These are phyloP conservation scores for Cardiospermum halicacabum DNA, from an alignment of 345 rosid species.

Conservation along the genomic window DNA sequence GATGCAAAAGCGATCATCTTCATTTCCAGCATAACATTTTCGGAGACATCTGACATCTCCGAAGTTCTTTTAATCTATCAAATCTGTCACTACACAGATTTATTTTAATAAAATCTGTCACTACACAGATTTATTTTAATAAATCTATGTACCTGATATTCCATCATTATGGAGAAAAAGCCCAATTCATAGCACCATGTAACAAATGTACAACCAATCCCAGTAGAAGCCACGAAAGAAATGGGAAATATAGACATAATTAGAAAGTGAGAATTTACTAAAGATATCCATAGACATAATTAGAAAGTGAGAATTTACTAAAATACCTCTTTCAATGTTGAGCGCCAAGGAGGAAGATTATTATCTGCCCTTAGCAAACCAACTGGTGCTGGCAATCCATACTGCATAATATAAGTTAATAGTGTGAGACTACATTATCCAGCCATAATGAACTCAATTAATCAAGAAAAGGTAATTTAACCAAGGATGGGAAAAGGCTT, in stretches of 20 bases:
- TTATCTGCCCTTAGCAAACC: conserved; percentile 88
- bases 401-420: conserved; percentile 42
- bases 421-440: not conserved
- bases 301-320: not conserved
- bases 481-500: not conserved
- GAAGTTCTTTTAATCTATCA: not conserved
- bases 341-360: conserved; percentile 95
- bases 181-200: not conserved
- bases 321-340: conserved; percentile 77
- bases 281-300: not conserved
- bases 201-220: not conserved
- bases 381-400: conserved; percentile 76
- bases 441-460: not conserved
- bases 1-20: not conserved
- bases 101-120: not conserved
- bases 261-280: not conserved
- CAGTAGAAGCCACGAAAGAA: not conserved
- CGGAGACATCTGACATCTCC: not conserved
- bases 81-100: not conserved
- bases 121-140: too few relatives aligned
- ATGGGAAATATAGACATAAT: not conserved
- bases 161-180: not conserved
- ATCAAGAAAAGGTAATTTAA: not conserved
- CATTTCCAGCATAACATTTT: not conserved
- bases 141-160: not conserved